phyloP scores from a whole-genome alignment of 192 early-diverging fungal species.

The Coemansia umbellata region DNA sequence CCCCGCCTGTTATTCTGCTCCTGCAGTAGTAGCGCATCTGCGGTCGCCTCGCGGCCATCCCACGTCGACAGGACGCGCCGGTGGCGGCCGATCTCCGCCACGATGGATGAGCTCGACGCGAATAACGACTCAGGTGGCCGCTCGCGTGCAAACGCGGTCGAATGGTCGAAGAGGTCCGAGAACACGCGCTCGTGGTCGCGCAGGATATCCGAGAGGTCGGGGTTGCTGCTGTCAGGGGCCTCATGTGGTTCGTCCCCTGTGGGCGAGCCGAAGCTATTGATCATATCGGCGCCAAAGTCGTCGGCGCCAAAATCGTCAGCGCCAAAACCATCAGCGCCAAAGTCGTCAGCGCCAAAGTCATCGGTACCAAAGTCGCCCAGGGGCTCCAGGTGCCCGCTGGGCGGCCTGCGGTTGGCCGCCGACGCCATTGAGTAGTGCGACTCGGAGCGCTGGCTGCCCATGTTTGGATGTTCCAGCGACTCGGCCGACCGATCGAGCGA shows the following conservation, averaged over 20 bases:
- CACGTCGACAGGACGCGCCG: slow-evolving; percentile 26
- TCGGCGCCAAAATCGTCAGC: slow-evolving; percentile 5
- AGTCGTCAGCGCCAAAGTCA: neutral
- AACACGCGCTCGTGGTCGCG: slow-evolving; percentile 44
- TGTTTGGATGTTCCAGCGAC: slow-evolving; percentile 45
- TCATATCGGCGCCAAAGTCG: slow-evolving; percentile 4
- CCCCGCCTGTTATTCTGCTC: slow-evolving; percentile 11
- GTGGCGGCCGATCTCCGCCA: slow-evolving; percentile 23
- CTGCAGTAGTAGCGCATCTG: slow-evolving; percentile 27
- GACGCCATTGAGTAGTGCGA: slow-evolving; percentile 7
- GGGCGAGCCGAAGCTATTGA: slow-evolving; percentile 15
- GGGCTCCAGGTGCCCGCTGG: neutral
- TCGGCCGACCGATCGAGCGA: slow-evolving; percentile 10
- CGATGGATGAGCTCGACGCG: slow-evolving; percentile 42
- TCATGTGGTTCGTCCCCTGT: neutral
- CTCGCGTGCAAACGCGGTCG: slow-evolving; percentile 7
- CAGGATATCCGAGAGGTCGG: slow-evolving; percentile 24
- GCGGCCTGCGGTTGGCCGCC: slow-evolving; percentile 1
- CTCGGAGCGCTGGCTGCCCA: slow-evolving; percentile 40
- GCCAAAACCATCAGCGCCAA: neutral
- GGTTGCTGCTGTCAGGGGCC: slow-evolving; percentile 18
- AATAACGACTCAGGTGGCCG: slow-evolving; percentile 40
- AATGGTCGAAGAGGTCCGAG: slow-evolving; percentile 18
- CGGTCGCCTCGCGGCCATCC: slow-evolving; percentile 44
- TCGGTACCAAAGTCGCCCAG: neutral